These are phyloP conservation scores for Talaromyces sp. DNA, from an alignment of 2,329 filamentous ascomycete species.

Conservation along the genomic window DNA sequence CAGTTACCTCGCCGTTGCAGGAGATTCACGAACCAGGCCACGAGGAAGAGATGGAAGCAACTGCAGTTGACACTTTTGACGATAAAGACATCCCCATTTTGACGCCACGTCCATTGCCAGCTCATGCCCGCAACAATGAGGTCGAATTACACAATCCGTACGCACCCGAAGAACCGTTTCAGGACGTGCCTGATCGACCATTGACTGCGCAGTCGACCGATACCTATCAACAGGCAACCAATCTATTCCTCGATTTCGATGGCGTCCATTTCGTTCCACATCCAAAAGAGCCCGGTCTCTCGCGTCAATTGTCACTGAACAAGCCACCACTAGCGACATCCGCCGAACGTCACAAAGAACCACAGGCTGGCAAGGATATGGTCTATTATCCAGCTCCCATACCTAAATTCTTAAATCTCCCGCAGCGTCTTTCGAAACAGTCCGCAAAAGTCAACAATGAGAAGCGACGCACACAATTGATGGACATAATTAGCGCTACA, in stretches of 20 bases:
- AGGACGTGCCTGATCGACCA: constrained; percentile 29
- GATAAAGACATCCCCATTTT: constrained; percentile 22
- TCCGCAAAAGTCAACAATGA: constrained; percentile 63
- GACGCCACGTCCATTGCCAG: constrained; percentile 1
- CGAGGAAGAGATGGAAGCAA: constrained; percentile 24
- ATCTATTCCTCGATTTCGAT: constrained; percentile 50
- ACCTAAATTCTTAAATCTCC: constrained; percentile 87
- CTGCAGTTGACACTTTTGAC: constrained; percentile 20
- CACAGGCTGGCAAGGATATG: constrained; percentile 69
- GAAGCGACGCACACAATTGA: constrained; percentile 68
- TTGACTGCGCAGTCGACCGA: constrained; percentile 43
- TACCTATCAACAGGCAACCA: constrained; percentile 45
- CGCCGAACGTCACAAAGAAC: constrained; percentile 38
- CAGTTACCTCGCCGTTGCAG: constrained; percentile 37
- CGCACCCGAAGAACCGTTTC: background rate
- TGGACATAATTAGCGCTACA: constrained; percentile 58
- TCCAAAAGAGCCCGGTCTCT: constrained; percentile 24
- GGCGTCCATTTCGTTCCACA: constrained; percentile 46
- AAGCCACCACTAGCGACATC: constrained; percentile 41
- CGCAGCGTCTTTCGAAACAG: constrained; percentile 76
- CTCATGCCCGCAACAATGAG: background rate
- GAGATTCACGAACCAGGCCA: constrained; percentile 41
- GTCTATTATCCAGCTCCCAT: constrained; percentile 94
- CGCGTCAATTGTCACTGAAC: constrained; percentile 37
- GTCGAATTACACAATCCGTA: background rate